Evolutionary conservation across 2,329 filamentous ascomycete species (phyloP).

Genomic region (Gremmenia infestans): DNA sequence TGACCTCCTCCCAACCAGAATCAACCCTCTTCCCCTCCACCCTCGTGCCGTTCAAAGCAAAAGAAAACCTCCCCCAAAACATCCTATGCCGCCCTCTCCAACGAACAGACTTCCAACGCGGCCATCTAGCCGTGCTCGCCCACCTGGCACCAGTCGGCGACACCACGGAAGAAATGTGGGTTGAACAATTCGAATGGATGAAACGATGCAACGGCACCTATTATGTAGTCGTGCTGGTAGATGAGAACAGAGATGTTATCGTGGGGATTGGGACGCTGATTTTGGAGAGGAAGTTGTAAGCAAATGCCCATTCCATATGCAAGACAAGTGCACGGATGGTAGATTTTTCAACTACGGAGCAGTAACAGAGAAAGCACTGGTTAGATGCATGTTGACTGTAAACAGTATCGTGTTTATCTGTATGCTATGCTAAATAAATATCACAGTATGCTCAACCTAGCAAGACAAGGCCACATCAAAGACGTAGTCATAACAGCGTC

Average conservation of each 20-base stretch:
- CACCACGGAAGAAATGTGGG: slow-evolving; percentile 67
- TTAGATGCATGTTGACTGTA: too few relatives aligned
- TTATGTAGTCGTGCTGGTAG: slow-evolving; percentile 71
- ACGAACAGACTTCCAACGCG: slow-evolving; percentile 61
- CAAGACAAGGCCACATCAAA: slow-evolving; percentile 87
- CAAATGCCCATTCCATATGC: slow-evolving; percentile 28
- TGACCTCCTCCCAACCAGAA: not conserved
- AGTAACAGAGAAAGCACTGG: too few relatives aligned
- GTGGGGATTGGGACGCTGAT: slow-evolving; percentile 85
- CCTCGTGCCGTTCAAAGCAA: slow-evolving; percentile 72
- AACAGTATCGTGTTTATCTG: too few relatives aligned
- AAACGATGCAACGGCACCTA: slow-evolving; percentile 56
- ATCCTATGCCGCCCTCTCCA: slow-evolving; percentile 79
- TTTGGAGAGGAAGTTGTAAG: slow-evolving; percentile 85
- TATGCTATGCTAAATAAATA: too few relatives aligned
- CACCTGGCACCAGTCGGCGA: slow-evolving; percentile 90
- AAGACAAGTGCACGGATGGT: not conserved
- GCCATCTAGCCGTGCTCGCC: slow-evolving; percentile 83
- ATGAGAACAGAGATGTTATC: slow-evolving; percentile 58
- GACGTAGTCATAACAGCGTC: slow-evolving; percentile 92
- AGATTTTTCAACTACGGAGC: too few relatives aligned
- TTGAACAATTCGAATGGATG: slow-evolving; percentile 77
- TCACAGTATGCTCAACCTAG: slow-evolving; percentile 69
- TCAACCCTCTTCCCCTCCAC: slow-evolving; percentile 62
- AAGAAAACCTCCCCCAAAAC: slow-evolving; percentile 67